A percentile compares a stretch with the other conserved stretches of the same genome.
phyloP scores from a whole-genome alignment of 108 stramenopile species.

The Skeletonema marinoi region DNA sequence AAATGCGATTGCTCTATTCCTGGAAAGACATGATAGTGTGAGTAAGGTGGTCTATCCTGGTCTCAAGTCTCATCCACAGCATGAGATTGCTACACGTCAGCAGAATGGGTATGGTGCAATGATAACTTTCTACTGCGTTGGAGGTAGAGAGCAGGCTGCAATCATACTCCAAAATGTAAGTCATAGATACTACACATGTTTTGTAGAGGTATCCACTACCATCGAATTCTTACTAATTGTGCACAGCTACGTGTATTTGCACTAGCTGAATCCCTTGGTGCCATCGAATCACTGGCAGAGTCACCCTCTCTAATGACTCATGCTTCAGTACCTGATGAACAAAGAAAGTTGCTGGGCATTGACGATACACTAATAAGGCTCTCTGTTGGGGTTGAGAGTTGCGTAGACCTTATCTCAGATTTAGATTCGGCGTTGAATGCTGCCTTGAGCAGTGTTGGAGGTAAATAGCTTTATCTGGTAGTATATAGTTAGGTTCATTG shows the following conservation, averaged over 20 bases:
- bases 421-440: conserved; percentile 52
- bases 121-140: conserved; percentile 88
- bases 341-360: conserved; percentile 60
- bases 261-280: conserved; percentile 73
- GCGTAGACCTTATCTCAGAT: conserved; percentile 61
- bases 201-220: not conserved
- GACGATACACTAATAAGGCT: conserved; percentile 70
- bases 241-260: conserved; percentile 55
- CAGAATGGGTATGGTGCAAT: conserved; percentile 85
- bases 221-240: not conserved
- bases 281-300: conserved; percentile 80
- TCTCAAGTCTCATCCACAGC: conserved; percentile 79
- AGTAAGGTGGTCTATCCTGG: conserved; percentile 83
- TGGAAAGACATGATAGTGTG: conserved; percentile 68
- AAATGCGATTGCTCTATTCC: conserved; percentile 66
- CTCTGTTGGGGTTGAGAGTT: conserved; percentile 69
- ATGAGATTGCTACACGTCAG: conserved; percentile 79
- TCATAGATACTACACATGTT: not conserved
- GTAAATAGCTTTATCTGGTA: not conserved
- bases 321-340: conserved; percentile 70
- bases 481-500: not conserved
- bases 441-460: not conserved
- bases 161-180: conserved; percentile 60
- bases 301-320: conserved; percentile 80
- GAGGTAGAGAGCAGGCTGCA: conserved; percentile 61